phyloP scores from a whole-genome alignment of 805 yeast species.

The Pichia ethanolica region DNA sequence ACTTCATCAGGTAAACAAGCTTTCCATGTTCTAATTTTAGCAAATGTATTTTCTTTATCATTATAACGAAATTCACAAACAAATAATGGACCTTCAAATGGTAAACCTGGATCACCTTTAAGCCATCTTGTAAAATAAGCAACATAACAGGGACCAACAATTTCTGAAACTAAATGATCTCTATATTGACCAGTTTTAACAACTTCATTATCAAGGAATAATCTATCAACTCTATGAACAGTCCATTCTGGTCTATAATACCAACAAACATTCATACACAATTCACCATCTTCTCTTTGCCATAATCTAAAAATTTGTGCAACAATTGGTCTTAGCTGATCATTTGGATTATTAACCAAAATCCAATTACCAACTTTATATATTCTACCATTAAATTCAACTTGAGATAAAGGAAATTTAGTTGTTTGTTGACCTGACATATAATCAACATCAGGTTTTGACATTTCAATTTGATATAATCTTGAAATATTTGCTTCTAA shows the following conservation, averaged over 20 bases:
- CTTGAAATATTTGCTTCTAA: conserved; percentile 56
- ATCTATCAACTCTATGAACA: conserved; percentile 82
- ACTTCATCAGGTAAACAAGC: conserved; percentile 97
- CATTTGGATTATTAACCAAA: conserved; percentile 78
- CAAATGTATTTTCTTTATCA: conserved; percentile 83
- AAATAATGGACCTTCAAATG: conserved; percentile 76
- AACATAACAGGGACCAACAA: conserved; percentile 90
- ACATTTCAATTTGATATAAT: conserved; percentile 59
- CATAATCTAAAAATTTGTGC: conserved; percentile 92
- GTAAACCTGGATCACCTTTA: conserved; percentile 85
- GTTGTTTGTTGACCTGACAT: conserved; percentile 46
- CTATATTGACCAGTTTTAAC: conserved; percentile 95
- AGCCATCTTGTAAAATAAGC: conserved; percentile 90
- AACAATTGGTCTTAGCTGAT: conserved; percentile 80
- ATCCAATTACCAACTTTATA: conserved; percentile 96
- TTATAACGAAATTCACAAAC: conserved; percentile 94
- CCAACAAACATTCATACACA: conserved; percentile 95
- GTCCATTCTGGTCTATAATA: conserved; percentile 97
- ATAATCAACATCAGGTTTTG: conserved; percentile 75
- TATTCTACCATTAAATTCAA: conserved; percentile 61
- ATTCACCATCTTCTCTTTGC: conserved; percentile 69
- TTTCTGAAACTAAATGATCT: conserved; percentile 84
- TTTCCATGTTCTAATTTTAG: conserved; percentile 95
- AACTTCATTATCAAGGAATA: conserved; percentile 90
- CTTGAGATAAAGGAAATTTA: conserved; percentile 66